Percentiles rank a stretch among this genome's conserved stretches.
Conservation (phyloP, 306 rosid genomes). For the Casuarina glauca region DNA sequence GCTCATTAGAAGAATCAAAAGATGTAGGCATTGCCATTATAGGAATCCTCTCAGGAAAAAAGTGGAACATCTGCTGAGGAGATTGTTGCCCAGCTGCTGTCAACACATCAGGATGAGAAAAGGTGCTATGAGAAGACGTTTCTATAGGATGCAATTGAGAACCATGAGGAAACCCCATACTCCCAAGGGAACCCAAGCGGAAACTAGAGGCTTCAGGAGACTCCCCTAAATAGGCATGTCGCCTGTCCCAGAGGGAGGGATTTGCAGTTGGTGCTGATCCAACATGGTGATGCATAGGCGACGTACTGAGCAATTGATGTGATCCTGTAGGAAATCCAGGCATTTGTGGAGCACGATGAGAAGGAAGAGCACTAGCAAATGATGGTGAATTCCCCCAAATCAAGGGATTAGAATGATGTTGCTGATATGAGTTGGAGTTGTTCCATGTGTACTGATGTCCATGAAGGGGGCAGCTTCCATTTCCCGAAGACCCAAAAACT, state of each 20-base stretch:
- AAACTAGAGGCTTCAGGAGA: constrained; percentile 71
- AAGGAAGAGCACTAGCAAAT: constrained; percentile 52
- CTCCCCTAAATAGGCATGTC: constrained; percentile 56
- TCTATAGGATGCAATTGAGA: constrained; percentile 67
- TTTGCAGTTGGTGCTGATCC: constrained; percentile 85
- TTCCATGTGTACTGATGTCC: constrained; percentile 67
- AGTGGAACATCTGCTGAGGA: constrained; percentile 56
- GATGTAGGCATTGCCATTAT: constrained; percentile 59
- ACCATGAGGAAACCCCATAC: constrained; percentile 57
- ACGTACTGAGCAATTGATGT: constrained; percentile 55
- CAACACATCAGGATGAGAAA: constrained; percentile 62
- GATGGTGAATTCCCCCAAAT: constrained; percentile 71
- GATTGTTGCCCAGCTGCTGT: constrained; percentile 56
- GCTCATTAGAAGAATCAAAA: constrained; percentile 68
- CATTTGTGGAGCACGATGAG: constrained; percentile 56
- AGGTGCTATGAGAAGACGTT: constrained; percentile 49
- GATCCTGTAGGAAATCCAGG: constrained; percentile 61
- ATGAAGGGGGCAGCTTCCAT: constrained; percentile 53
- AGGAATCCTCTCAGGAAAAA: constrained; percentile 67
- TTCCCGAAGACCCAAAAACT: constrained; percentile 54
- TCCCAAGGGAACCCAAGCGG: constrained; percentile 68
- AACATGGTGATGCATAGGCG: constrained; percentile 62
- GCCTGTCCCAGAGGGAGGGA: constrained; percentile 75
- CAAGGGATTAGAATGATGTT: constrained; percentile 55
- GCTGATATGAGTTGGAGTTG: constrained; percentile 61